phyloP scores from a whole-genome alignment of 2,329 filamentous ascomycete species.

The Calonectria pseudoturangicola region DNA sequence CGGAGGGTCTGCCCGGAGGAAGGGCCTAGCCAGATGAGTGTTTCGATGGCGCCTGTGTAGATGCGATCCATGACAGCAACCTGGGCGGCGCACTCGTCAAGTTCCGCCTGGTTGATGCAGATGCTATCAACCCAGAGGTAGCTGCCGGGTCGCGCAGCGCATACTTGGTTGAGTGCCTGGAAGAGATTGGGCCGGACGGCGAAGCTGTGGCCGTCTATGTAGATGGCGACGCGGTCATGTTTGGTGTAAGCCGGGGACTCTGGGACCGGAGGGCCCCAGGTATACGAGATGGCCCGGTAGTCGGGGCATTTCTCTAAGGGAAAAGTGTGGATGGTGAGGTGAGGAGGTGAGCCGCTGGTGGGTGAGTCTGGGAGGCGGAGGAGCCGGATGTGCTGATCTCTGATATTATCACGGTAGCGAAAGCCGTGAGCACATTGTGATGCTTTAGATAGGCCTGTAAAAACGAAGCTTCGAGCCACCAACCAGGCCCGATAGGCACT shows the following conservation, averaged over 20 bases:
- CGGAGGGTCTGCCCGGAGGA: conserved; percentile 31
- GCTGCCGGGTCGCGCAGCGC: conserved; percentile 38
- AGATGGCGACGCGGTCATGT: conserved; percentile 29
- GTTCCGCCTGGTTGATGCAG: conserved; percentile 51
- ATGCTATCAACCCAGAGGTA: conserved; percentile 52
- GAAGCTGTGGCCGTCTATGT: conserved; percentile 41
- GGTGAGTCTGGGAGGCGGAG: conserved; percentile 42
- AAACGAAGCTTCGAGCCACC: neutral
- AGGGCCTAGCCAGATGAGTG: conserved; percentile 50
- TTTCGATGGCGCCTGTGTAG: conserved; percentile 47
- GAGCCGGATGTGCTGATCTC: conserved; percentile 42
- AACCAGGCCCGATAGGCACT: conserved; percentile 4
- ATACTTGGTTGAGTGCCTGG: conserved; percentile 40
- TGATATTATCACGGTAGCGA: conserved; percentile 40
- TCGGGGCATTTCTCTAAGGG: conserved; percentile 39
- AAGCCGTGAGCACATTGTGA: conserved; percentile 20
- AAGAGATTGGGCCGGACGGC: conserved; percentile 46
- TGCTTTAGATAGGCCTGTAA: neutral
- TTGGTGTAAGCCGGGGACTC: conserved; percentile 11
- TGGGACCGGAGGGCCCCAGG: conserved; percentile 45
- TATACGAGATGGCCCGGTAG: conserved; percentile 54
- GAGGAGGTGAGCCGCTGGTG: conserved; percentile 10
- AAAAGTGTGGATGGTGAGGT: conserved; percentile 46
- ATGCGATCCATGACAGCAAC: conserved; percentile 50
- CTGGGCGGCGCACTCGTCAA: conserved; percentile 45